Evolutionary conservation across 116 monocot species (phyloP), one percentile per base, ranked within the genome.

Genomic region (Trichopus zeylanicus): DNA sequence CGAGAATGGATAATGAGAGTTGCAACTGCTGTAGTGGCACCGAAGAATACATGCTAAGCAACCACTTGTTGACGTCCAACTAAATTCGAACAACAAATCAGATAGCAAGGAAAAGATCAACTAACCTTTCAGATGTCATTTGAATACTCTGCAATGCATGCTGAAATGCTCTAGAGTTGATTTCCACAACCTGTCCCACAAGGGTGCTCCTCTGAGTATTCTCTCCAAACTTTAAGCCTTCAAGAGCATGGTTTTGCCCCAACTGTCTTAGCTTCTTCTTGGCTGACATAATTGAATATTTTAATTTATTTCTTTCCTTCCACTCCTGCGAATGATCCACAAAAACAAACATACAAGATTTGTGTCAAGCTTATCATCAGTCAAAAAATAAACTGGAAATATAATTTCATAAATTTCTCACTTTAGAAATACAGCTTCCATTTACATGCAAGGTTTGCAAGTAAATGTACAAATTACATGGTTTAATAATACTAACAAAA

Each of bases 261-360:
- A 91, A 67, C 64, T 77, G 87, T 60, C 59, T 61, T 15, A 91
- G 63, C 42, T 75, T 79, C 65, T 77, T 97, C 74, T 97, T 97
- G 19, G 82, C 79, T 62, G 79, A 61, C 48, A 47, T 69, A 9
- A 91, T 22, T 30, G 73, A 79, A 23, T 77, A 71, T 37, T 75
- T 81, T 23, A 82, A 33, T 74, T 80, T 87, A 70, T 87, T 97
- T 60, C 67, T 86, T 64, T 91, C 62, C 66, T 73, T 97, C 91
- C 97, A 91, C 65, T 85, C 91, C 95, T 97, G 61, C 5, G 78
- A 68, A 26, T 55, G 16, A 20, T 24, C 19, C 23, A 24, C 22
- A 23, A 49, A 49, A 49, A 49, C n/a, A 23, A 7, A 67, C 1
- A n/a, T 13, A 48, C 42, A 52, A 46, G 25, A 64, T n/a, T n/a